These are phyloP conservation scores for Zygosaccharomyces lentus DNA, from an alignment of 805 yeast genomes.

Conservation along the genomic window DNA sequence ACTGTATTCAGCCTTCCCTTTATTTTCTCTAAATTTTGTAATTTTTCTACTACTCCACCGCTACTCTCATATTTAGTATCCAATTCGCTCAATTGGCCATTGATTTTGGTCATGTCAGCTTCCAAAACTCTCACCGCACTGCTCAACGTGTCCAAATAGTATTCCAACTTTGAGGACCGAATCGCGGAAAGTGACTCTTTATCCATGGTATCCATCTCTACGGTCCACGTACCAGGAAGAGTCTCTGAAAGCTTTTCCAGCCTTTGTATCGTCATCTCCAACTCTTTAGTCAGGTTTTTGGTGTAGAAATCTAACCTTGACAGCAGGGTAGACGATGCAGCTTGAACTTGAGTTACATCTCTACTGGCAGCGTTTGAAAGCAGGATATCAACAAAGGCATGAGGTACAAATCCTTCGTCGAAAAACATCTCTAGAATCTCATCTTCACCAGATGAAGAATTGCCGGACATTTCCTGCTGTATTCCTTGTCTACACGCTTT, in stretches of 20 bases:
- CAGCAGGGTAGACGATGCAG: slow-evolving; percentile 47
- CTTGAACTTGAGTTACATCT: slow-evolving; percentile 41
- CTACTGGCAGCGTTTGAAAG: slow-evolving; percentile 39
- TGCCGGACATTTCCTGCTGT: neutral
- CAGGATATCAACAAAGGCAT: slow-evolving; percentile 60
- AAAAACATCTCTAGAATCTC: slow-evolving; percentile 62
- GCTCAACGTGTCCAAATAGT: slow-evolving; percentile 57
- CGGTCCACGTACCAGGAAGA: slow-evolving; percentile 39
- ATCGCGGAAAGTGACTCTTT: slow-evolving; percentile 23
- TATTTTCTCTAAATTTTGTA: slow-evolving; percentile 43
- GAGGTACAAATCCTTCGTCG: slow-evolving; percentile 61
- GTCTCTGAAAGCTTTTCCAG: slow-evolving; percentile 50
- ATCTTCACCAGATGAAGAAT: slow-evolving; percentile 16
- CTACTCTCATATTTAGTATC: slow-evolving; percentile 21
- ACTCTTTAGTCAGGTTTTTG: slow-evolving; percentile 50
- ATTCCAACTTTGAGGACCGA: slow-evolving; percentile 57
- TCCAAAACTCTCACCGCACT: slow-evolving; percentile 55
- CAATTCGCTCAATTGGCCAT: slow-evolving; percentile 25
- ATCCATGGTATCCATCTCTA: slow-evolving; percentile 7
- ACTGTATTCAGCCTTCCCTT: slow-evolving; percentile 46
- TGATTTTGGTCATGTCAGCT: slow-evolving; percentile 40
- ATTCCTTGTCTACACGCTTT: neutral
- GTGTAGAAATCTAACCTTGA: slow-evolving; percentile 61
- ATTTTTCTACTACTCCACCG: slow-evolving; percentile 26
- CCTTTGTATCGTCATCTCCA: slow-evolving; percentile 47